Evolutionary conservation across 495 filamentous ascomycete species (phyloP).

Genomic region (Parachaetomium inaequale): DNA sequence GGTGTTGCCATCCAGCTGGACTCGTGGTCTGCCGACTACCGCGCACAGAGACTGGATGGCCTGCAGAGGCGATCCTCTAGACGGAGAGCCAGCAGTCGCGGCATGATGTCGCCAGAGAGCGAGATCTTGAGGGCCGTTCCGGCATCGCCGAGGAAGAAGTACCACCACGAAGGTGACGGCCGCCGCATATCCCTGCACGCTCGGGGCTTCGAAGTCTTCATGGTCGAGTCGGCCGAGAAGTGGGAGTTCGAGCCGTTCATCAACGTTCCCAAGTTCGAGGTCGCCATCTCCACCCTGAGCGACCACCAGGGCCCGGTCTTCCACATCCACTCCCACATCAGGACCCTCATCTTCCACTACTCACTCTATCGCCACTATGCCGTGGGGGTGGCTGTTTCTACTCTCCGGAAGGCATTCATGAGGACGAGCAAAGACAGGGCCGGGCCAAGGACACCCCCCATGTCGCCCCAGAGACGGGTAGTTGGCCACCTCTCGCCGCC

Average conservation of each 20-base stretch:
- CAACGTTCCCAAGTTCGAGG: slow-evolving; percentile 79
- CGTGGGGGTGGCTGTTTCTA: slow-evolving; percentile 73
- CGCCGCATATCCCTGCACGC: slow-evolving; percentile 76
- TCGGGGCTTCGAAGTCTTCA: slow-evolving; percentile 78
- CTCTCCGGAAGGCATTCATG: slow-evolving; percentile 71
- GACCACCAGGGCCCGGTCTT: slow-evolving; percentile 83
- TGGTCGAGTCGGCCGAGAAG: slow-evolving; percentile 79
- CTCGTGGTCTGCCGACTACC: slow-evolving; percentile 88
- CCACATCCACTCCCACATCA: slow-evolving; percentile 77
- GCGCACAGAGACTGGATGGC: slow-evolving; percentile 67
- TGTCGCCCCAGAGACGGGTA: slow-evolving; percentile 30
- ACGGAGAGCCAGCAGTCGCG: slow-evolving; percentile 57
- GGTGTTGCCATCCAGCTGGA: slow-evolving; percentile 84
- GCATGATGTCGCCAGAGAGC: slow-evolving; percentile 54
- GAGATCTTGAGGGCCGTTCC: slow-evolving; percentile 56
- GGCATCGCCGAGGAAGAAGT: slow-evolving; percentile 56
- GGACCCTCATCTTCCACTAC: slow-evolving; percentile 77
- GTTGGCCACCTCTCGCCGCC: slow-evolving; percentile 39
- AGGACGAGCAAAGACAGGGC: slow-evolving; percentile 38
- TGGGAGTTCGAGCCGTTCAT: slow-evolving; percentile 84
- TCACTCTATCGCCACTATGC: slow-evolving; percentile 93
- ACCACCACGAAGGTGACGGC: slow-evolving; percentile 67
- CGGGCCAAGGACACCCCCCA: slow-evolving; percentile 19
- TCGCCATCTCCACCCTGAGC: slow-evolving; percentile 77
- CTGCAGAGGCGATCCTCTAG: slow-evolving; percentile 48